A percentile compares a stretch with the other conserved stretches of the same genome.
phyloP scores from a whole-genome alignment of 2,329 filamentous ascomycete species.

The Nemania serpens region DNA sequence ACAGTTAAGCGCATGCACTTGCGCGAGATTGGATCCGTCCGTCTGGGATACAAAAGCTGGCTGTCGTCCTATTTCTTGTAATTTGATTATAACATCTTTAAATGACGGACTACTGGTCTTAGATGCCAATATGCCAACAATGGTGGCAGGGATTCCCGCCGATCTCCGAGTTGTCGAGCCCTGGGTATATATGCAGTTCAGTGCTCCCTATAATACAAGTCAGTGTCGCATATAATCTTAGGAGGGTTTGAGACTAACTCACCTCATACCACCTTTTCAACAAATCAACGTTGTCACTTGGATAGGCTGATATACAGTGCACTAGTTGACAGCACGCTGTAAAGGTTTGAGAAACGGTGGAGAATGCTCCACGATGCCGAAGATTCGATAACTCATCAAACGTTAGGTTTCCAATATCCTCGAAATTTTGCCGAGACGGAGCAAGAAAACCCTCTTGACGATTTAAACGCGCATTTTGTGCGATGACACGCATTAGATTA shows the following conservation, averaged over 20 bases:
- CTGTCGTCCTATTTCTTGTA: constrained; percentile 62
- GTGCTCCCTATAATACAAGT: constrained; percentile 55
- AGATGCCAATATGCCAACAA: constrained; percentile 78
- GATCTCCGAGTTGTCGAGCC: constrained; percentile 86
- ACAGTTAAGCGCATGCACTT: constrained; percentile 95
- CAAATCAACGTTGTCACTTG: constrained; percentile 47
- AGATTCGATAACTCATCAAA: constrained; percentile 83
- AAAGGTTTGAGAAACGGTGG: constrained; percentile 89
- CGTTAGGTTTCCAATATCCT: constrained; percentile 71
- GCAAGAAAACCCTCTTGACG: constrained; percentile 50
- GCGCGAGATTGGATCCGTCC: constrained; percentile 72
- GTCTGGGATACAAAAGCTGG: constrained; percentile 60
- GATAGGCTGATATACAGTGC: constrained; percentile 49
- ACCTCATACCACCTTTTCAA: constrained; percentile 75
- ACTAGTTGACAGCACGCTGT: constrained; percentile 73
- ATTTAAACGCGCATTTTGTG: constrained; percentile 57
- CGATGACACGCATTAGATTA: constrained; percentile 69
- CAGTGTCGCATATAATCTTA: constrained; percentile 8
- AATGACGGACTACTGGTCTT: constrained; percentile 66
- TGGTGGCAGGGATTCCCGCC: constrained; percentile 85
- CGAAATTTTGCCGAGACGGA: constrained; percentile 61
- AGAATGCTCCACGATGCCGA: constrained; percentile 90
- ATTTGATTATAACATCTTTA: constrained; percentile 63
- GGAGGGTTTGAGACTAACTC: constrained; percentile 30
- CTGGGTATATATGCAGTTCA: constrained; percentile 74